These are phyloP conservation scores for Mycena pura DNA, from an alignment of 768 basidiomycete species.

Conservation along the genomic window DNA sequence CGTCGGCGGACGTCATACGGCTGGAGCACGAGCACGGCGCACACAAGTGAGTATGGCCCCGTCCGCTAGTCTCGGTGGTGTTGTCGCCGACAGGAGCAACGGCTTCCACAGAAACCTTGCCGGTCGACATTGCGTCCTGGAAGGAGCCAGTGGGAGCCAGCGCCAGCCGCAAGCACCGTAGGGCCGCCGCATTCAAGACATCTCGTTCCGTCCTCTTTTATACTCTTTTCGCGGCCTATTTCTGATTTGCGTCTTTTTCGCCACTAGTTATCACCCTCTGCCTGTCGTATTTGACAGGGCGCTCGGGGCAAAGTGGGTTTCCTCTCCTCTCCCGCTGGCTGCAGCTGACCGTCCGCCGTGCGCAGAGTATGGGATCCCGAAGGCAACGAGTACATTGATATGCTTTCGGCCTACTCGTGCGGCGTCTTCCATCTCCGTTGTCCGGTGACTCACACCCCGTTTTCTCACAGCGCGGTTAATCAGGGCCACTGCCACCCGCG, in stretches of 20 bases:
- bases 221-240: slow-evolving; percentile 30
- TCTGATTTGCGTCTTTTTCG: slow-evolving; percentile 51
- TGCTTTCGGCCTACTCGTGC: slow-evolving; percentile 98
- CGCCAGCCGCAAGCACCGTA: slow-evolving; percentile 6
- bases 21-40: slow-evolving; percentile 84
- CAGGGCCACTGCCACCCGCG: slow-evolving; percentile 94
- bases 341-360: slow-evolving; percentile 24
- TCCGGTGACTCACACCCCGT: too few relatives aligned
- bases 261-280: slow-evolving; percentile 89
- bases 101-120: slow-evolving; percentile 26
- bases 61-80: slow-evolving; percentile 2
- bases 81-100: slow-evolving; percentile 36
- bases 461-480: slow-evolving; percentile 76
- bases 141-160: slow-evolving; percentile 8
- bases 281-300: slow-evolving; percentile 94
- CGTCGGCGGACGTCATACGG: slow-evolving; percentile 72
- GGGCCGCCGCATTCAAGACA: slow-evolving; percentile 20
- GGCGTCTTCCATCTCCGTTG: slow-evolving; percentile 32
- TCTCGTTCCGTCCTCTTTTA: slow-evolving; percentile 27
- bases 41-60: slow-evolving; percentile 74
- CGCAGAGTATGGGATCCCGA: slow-evolving; percentile 88
- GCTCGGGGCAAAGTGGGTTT: slow-evolving; percentile 83
- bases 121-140: slow-evolving; percentile 26
- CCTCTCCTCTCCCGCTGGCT: slow-evolving; percentile 1
- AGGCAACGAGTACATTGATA: slow-evolving; percentile 95